These are phyloP conservation scores for Chlamydomonas schloesseri DNA, from an alignment of 139 green algal species.

Conservation along the genomic window DNA sequence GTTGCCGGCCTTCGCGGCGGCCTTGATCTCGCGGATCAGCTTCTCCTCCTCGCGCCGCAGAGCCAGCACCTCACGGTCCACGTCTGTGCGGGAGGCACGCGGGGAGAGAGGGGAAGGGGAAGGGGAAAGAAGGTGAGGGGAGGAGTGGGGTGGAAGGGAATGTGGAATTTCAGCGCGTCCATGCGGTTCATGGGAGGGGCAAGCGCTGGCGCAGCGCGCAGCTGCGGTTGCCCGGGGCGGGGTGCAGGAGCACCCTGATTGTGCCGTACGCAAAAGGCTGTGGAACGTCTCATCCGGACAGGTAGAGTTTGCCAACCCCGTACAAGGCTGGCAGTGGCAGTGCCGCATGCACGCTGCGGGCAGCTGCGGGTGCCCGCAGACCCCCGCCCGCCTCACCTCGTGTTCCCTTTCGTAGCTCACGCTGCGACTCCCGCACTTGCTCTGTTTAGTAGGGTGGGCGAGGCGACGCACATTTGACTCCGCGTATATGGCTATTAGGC, in stretches of 20 bases:
- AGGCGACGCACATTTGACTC: too few relatives aligned
- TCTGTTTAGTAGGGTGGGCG: too few relatives aligned
- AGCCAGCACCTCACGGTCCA: conserved; percentile 66
- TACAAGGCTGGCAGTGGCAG: too few relatives aligned
- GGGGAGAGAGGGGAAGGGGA: background rate
- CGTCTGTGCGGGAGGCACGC: conserved; percentile 46
- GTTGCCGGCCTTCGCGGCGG: conserved; percentile 53
- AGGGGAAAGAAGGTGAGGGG: background rate
- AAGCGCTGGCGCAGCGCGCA: too few relatives aligned
- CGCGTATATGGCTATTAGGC: too few relatives aligned
- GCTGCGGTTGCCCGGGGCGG: too few relatives aligned
- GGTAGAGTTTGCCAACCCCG: too few relatives aligned
- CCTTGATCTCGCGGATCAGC: conserved; percentile 74
- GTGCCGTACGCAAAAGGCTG: too few relatives aligned
- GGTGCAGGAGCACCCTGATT: too few relatives aligned
- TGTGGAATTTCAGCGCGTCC: too few relatives aligned
- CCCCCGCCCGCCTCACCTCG: conserved; percentile 51
- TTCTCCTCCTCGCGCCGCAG: conserved; percentile 72
- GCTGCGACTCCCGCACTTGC: conserved; percentile 61
- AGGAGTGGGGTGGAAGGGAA: background rate
- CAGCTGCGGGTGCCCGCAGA: background rate
- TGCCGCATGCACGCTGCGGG: background rate
- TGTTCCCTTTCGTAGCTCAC: conserved; percentile 60
- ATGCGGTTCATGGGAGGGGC: too few relatives aligned
- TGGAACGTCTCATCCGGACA: too few relatives aligned